Conservation (phyloP, 1,139 yeast genomes). For the Pichia sorboxylosa region DNA sequence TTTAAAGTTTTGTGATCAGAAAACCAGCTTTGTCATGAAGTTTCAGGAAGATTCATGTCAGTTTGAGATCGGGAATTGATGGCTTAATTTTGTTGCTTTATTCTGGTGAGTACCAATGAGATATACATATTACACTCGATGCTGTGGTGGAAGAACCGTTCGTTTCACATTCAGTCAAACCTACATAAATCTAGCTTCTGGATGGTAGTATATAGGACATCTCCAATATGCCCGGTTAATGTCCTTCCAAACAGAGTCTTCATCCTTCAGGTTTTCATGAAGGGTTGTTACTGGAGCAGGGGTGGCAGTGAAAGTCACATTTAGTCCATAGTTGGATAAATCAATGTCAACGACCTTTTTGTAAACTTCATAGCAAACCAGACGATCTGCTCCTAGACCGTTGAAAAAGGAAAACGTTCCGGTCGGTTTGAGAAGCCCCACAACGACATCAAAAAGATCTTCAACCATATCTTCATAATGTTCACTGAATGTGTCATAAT, state of each 20-base stretch:
- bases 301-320: constrained; percentile 39
- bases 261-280: constrained; percentile 18
- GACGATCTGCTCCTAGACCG: constrained; percentile 93
- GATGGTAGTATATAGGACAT: constrained; percentile 56
- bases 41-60: no score
- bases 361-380: constrained; percentile 82
- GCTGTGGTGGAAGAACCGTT: no score
- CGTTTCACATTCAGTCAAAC: no score
- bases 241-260: constrained; percentile 53
- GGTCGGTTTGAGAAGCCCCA: constrained; percentile 69
- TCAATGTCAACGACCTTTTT: constrained; percentile 73
- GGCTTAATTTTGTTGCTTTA: no score
- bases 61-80: no score
- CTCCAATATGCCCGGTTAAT: constrained; percentile 67
- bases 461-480: constrained; percentile 68
- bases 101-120: no score
- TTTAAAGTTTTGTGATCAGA: no score
- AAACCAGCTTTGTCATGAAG: no score
- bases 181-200: constrained; percentile 37
- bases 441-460: constrained; percentile 69
- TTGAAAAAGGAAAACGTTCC: constrained; percentile 86
- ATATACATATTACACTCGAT: no score
- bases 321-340: constrained; percentile 65
- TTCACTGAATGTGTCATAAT: constrained; percentile 89
- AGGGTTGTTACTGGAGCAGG: constrained; percentile 29